A percentile compares a stretch with the other conserved stretches of the same genome.
Evolutionary conservation across 345 rosid genomes (phyloP).

Genomic region (Euphorbia peplus): DNA sequence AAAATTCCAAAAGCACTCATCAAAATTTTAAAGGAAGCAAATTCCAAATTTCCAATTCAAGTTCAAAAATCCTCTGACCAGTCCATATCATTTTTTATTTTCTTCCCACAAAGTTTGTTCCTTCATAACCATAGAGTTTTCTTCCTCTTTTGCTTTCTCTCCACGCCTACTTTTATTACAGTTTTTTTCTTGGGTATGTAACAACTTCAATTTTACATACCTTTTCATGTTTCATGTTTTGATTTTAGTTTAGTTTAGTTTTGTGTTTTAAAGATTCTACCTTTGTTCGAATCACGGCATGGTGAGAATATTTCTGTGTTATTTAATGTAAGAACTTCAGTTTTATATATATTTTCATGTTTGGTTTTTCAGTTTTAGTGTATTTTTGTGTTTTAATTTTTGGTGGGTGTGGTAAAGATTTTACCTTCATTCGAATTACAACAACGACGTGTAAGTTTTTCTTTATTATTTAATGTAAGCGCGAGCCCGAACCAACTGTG

Average conservation of each 20-base stretch:
- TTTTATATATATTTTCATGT: neutral
- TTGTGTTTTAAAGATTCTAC: no score
- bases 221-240: conserved; percentile 3
- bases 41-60: conserved; percentile 6
- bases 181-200: conserved; percentile 29
- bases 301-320: no score
- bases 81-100: neutral
- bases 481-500: no score
- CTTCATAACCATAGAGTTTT: conserved; percentile 15
- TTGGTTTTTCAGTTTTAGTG: conserved; percentile 2
- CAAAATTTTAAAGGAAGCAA: neutral
- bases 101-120: neutral
- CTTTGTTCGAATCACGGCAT: no score
- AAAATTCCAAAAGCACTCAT: conserved; percentile 5
- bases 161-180: conserved; percentile 43
- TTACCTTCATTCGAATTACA: no score
- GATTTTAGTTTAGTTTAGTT: neutral
- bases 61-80: conserved; percentile 6
- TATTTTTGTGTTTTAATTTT: neutral
- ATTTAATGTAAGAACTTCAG: no score
- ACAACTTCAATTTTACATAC: neutral
- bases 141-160: conserved; percentile 43
- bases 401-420: no score
- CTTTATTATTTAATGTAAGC: no score
- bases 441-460: no score